Conservation (phyloP, 371 early-diverging fungal genomes). For the Mucor irregularis region DNA sequence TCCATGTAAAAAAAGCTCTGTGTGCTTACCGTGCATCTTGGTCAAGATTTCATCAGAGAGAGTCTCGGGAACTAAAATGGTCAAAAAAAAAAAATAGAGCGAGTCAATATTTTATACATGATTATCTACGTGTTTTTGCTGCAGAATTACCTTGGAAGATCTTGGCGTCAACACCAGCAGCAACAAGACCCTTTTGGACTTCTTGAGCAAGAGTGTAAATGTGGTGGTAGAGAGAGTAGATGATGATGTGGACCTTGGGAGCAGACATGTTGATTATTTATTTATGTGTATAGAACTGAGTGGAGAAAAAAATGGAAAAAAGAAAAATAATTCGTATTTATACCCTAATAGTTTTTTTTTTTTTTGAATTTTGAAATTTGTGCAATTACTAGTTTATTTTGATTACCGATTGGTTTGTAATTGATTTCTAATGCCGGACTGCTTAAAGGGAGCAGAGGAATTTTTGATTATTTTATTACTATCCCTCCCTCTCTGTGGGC, state of each 20-base stretch:
- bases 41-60: slow-evolving; percentile 63
- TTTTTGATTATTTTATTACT: too few species aligned
- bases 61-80: slow-evolving; percentile 60
- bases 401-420: too few species aligned
- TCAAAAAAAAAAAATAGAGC: neutral
- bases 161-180: slow-evolving; percentile 58
- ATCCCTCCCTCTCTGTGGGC: too few species aligned
- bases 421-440: too few species aligned
- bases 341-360: neutral
- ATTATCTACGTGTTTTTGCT: slow-evolving; percentile 13
- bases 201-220: slow-evolving; percentile 56
- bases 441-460: too few species aligned
- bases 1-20: too few species aligned
- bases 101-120: too few species aligned
- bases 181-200: slow-evolving; percentile 63
- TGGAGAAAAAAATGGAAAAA: slow-evolving; percentile 1
- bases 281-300: neutral
- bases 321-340: slow-evolving; percentile 8
- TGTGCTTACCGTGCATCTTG: slow-evolving; percentile 80
- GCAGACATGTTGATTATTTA: slow-evolving; percentile 26
- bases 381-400: too few species aligned
- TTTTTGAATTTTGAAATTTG: too few species aligned
- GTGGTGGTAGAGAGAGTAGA: slow-evolving; percentile 61
- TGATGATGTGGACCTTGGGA: slow-evolving; percentile 44
- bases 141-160: slow-evolving; percentile 54